Evolutionary conservation across 1,284 basidiomycete species (phyloP).

Genomic region (Taiwanofungus camphoratus): DNA sequence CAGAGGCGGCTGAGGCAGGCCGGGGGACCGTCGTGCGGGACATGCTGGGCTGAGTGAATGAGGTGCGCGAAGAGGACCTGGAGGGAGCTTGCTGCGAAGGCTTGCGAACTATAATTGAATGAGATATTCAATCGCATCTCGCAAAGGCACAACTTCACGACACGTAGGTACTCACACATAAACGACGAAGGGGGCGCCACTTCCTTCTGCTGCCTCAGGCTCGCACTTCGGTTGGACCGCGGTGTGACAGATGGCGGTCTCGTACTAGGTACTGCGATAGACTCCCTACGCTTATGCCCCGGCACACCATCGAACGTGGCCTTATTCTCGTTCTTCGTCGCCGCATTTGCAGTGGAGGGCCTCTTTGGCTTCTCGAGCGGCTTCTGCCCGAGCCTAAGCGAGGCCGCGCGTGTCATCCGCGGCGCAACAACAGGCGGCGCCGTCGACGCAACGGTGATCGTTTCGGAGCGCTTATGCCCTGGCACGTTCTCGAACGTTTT

Average conservation of each 20-base stretch:
- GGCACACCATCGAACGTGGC: constrained; percentile 69
- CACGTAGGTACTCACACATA: constrained; percentile 46
- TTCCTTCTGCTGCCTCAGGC: constrained; percentile 55
- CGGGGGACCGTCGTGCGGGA: constrained; percentile 18
- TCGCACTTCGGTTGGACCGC: constrained; percentile 64
- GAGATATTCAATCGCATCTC: not conserved
- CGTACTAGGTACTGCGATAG: constrained; percentile 61
- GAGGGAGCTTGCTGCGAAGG: constrained; percentile 14
- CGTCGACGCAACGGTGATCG: constrained; percentile 67
- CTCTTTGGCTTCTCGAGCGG: constrained; percentile 19
- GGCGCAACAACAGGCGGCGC: constrained; percentile 68
- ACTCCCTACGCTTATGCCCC: constrained; percentile 74
- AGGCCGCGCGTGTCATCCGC: constrained; percentile 67
- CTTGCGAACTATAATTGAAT: constrained; percentile 18
- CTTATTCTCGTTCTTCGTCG: constrained; percentile 16
- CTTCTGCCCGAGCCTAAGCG: constrained; percentile 51
- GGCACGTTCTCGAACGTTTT: constrained; percentile 71
- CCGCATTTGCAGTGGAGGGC: constrained; percentile 8
- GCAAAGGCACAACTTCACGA: constrained; percentile 6
- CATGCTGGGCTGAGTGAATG: constrained; percentile 18
- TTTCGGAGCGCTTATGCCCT: constrained; percentile 65
- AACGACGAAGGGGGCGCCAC: constrained; percentile 55
- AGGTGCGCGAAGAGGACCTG: constrained; percentile 24
- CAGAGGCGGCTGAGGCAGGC: constrained; percentile 23
- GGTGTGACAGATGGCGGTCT: constrained; percentile 59